These are phyloP conservation scores for Cylindrodendrum hubeiense DNA, from an alignment of 2,329 filamentous ascomycete genomes.

Conservation along the genomic window DNA sequence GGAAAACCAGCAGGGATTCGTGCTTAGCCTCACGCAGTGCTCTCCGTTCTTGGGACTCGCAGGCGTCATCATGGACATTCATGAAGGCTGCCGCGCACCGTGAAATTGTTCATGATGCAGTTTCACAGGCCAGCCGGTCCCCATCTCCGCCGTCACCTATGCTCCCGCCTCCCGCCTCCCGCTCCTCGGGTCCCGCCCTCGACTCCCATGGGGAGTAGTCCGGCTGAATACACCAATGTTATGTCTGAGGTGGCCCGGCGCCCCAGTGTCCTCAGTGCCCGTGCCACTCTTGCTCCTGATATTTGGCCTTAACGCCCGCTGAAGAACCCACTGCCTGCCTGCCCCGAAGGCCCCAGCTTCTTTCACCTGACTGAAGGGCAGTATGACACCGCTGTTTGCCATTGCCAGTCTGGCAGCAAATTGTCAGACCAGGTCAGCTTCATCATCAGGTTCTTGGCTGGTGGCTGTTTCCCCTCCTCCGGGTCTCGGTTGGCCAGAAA, in stretches of 20 bases:
- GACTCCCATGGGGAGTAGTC: background rate
- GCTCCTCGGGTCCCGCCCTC: slow-evolving; percentile 1
- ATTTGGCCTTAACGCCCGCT: slow-evolving; percentile 26
- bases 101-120: slow-evolving; percentile 35
- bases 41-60: slow-evolving; percentile 20
- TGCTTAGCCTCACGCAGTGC: slow-evolving; percentile 33
- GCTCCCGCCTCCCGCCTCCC: slow-evolving; percentile 8
- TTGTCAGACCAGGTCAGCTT: slow-evolving; percentile 32
- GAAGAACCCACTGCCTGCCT: slow-evolving; percentile 28
- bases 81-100: slow-evolving; percentile 24
- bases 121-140: slow-evolving; percentile 23
- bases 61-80: slow-evolving; percentile 23
- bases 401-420: slow-evolving; percentile 33
- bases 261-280: background rate
- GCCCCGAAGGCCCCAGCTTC: slow-evolving; percentile 24
- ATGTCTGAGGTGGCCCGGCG: background rate
- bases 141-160: slow-evolving; percentile 5
- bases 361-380: slow-evolving; percentile 24
- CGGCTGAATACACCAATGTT: slow-evolving; percentile 11
- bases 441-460: slow-evolving; percentile 31
- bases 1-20: slow-evolving; percentile 34
- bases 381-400: slow-evolving; percentile 33
- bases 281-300: slow-evolving; percentile 30
- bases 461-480: slow-evolving; percentile 15
- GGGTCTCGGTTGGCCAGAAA: slow-evolving; percentile 8